phyloP scores from a whole-genome alignment of 148 eudicot genomes.

The Silene uniflora region DNA sequence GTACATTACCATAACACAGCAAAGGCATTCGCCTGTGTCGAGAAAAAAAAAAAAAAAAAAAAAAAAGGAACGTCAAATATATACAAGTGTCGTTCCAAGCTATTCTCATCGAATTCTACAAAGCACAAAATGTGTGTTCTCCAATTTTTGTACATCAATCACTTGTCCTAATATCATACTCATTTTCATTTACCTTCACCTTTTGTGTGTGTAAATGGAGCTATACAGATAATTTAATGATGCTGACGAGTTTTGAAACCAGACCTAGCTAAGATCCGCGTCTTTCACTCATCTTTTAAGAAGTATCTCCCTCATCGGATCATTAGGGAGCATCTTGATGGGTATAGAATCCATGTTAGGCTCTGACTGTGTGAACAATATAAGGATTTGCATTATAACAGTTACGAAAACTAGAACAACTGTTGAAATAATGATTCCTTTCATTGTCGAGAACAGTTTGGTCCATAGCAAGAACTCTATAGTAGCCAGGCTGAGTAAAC shows the following conservation, averaged over 20 bases:
- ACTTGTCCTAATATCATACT: not conserved
- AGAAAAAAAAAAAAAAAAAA: not conserved
- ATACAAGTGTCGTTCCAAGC: not conserved
- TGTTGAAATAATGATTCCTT: conserved; percentile 35
- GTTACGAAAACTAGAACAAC: conserved; percentile 34
- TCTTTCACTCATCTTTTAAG: conserved; percentile 31
- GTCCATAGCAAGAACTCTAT: conserved; percentile 40
- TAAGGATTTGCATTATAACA: conserved; percentile 59
- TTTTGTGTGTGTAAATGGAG: too few species aligned
- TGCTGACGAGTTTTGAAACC: too few species aligned
- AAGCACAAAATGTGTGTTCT: not conserved
- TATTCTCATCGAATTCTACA: not conserved
- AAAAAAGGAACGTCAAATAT: not conserved
- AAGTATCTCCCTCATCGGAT: conserved; percentile 43
- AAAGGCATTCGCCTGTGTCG: not conserved
- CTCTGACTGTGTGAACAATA: conserved; percentile 55
- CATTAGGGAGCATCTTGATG: conserved; percentile 27
- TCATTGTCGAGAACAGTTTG: conserved; percentile 43
- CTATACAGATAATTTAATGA: too few species aligned
- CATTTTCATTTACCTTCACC: not conserved
- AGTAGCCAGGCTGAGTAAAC: conserved; percentile 32
- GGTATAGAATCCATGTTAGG: conserved; percentile 34
- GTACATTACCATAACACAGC: too few species aligned
- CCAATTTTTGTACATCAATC: not conserved
- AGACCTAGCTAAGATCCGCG: not conserved